Evolutionary conservation across 306 rosid species (phyloP).

Genomic region (Trifolium fragiferum): DNA sequence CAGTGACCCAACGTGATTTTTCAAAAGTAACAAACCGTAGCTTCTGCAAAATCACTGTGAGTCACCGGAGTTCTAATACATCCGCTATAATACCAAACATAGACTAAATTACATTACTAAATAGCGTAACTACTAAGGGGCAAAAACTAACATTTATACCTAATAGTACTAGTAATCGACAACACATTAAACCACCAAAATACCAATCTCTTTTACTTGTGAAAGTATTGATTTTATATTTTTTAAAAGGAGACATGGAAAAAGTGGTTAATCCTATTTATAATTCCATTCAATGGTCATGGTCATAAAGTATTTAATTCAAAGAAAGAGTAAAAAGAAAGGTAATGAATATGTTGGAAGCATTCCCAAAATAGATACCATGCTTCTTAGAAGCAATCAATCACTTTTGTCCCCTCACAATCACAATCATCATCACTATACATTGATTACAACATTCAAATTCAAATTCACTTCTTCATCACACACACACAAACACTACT

Average conservation of each 20-base stretch:
- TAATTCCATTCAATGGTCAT: conserved; percentile 33
- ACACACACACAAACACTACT: neutral
- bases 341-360: conserved; percentile 40
- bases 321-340: conserved; percentile 26
- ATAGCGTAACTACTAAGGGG: too few species aligned
- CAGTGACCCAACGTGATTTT: too few species aligned
- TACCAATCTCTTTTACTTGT: neutral
- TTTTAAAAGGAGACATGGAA: conserved; percentile 2
- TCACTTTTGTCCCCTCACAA: conserved; percentile 39
- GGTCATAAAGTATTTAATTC: neutral
- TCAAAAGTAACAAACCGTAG: too few species aligned
- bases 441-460: conserved; percentile 48
- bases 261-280: conserved; percentile 28
- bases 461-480: conserved; percentile 48
- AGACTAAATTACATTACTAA: neutral
- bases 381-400: conserved; percentile 57
- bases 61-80: too few species aligned
- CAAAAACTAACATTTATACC: neutral
- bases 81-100: too few species aligned
- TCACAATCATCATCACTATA: conserved; percentile 13
- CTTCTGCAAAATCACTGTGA: too few species aligned
- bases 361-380: conserved; percentile 64
- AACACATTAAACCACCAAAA: neutral
- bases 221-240: neutral
- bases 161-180: neutral